Conservation (phyloP, 139 green algal genomes). For the Tetraselmis chui region DNA sequence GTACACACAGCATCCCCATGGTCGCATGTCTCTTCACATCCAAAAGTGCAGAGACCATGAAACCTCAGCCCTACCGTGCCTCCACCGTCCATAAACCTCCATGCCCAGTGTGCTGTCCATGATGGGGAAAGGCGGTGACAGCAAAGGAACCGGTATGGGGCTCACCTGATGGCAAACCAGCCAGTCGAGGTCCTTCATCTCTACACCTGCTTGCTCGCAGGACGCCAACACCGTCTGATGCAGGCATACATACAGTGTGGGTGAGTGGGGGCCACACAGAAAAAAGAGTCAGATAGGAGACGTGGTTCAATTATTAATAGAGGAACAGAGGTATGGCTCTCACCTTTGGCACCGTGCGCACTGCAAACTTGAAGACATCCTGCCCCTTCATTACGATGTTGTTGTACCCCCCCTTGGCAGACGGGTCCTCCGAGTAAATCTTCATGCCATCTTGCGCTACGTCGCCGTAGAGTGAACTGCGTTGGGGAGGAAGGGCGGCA, state of each 20-base stretch:
- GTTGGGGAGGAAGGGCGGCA: neutral
- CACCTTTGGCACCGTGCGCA: slow-evolving; percentile 79
- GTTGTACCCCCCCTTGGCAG: slow-evolving; percentile 41
- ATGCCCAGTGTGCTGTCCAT: no score
- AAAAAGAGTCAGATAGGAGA: neutral
- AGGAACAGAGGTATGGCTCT: no score
- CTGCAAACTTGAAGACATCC: slow-evolving; percentile 98
- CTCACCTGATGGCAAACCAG: slow-evolving; percentile 86
- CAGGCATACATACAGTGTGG: no score
- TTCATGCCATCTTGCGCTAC: slow-evolving; percentile 15
- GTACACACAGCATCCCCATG: no score
- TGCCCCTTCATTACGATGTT: slow-evolving; percentile 92
- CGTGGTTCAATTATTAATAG: no score
- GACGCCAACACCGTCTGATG: neutral
- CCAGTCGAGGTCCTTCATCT: slow-evolving; percentile 73
- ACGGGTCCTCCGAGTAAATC: slow-evolving; percentile 21
- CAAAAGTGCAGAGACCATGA: no score
- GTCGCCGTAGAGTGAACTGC: neutral
- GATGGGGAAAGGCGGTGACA: no score
- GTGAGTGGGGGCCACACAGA: neutral
- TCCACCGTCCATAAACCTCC: no score
- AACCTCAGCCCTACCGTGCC: no score
- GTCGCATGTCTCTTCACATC: no score
- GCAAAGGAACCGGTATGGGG: no score
- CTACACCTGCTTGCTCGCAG: slow-evolving; percentile 51